These are phyloP conservation scores for Diophrys sp. DNA, from an alignment of 73 alveolate species.

Conservation along the genomic window DNA sequence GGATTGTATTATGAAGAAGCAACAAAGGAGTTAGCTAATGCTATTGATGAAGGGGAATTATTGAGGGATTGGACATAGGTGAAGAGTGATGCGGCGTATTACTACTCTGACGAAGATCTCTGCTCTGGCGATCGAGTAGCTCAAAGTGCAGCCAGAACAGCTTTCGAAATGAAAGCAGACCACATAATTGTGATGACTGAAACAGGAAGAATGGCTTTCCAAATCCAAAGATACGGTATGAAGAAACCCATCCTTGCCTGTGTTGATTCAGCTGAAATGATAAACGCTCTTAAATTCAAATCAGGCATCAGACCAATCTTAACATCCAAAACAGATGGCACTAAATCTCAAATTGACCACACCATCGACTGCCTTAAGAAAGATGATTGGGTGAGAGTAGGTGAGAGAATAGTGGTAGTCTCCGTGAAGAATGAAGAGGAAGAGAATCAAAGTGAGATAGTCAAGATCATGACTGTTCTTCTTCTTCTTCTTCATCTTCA, in stretches of 20 bases:
- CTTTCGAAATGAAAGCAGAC: not conserved
- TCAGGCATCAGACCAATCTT: not conserved
- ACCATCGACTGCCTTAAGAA: not conserved
- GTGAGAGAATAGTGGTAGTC: not conserved
- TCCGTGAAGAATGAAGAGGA: not conserved
- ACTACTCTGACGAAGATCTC: not conserved
- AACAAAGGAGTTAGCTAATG: not conserved
- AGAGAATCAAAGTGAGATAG: not conserved
- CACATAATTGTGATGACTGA: not conserved
- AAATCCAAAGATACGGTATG: not conserved
- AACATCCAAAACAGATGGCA: not conserved
- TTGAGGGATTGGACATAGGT: not conserved
- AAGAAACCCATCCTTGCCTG: not conserved
- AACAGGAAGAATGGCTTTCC: not conserved
- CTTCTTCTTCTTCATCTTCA: too few species aligned
- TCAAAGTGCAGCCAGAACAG: not conserved
- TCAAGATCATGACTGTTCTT: not conserved
- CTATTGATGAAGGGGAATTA: not conserved
- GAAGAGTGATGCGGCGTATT: not conserved
- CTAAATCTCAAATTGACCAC: not conserved
- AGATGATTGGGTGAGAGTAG: not conserved
- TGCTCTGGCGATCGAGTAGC: not conserved
- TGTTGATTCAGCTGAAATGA: not conserved
- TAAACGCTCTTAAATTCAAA: not conserved
- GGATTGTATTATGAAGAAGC: constrained; percentile 4